Conservation (phyloP, 176 grass and related monocot genomes). For the Aegilops bicornis region DNA sequence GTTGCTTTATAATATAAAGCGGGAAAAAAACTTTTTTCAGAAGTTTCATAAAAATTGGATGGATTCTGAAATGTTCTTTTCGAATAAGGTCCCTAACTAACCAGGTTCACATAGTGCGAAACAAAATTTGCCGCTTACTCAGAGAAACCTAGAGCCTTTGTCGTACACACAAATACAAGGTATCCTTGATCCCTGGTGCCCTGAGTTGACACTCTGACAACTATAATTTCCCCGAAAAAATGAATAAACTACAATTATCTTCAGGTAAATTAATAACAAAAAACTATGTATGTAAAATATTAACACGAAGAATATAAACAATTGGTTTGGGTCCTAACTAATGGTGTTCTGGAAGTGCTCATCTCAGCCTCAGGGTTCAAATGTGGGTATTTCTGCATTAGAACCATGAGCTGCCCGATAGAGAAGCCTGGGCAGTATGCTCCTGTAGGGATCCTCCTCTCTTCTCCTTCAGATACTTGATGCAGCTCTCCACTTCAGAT, state of each 20-base stretch:
- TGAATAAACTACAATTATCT: neutral
- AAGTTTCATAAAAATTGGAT: too few relatives aligned
- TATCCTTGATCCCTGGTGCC: too few relatives aligned
- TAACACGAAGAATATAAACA: slow-evolving; percentile 23
- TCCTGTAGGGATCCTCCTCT: slow-evolving; percentile 87
- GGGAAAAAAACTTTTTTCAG: too few relatives aligned
- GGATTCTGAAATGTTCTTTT: too few relatives aligned
- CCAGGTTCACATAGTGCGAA: too few relatives aligned
- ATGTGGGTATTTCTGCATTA: slow-evolving; percentile 74
- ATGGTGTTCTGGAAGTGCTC: slow-evolving; percentile 11
- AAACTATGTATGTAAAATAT: neutral
- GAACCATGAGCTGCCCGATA: slow-evolving; percentile 59
- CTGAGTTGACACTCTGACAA: too few relatives aligned
- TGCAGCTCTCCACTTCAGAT: slow-evolving; percentile 68
- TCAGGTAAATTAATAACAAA: neutral
- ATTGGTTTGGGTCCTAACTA: slow-evolving; percentile 27
- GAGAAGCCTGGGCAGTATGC: slow-evolving; percentile 71
- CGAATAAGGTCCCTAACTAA: too few relatives aligned
- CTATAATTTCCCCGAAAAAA: too few relatives aligned
- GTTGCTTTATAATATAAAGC: too few relatives aligned
- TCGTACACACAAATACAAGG: too few relatives aligned
- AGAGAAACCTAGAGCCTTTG: too few relatives aligned
- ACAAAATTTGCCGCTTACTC: too few relatives aligned
- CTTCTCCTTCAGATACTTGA: slow-evolving; percentile 76
- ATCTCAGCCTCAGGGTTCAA: slow-evolving; percentile 70